Percentiles rank a stretch among this genome's conserved stretches.
Evolutionary conservation across 352 stramenopile genomes (phyloP).

Genomic region (Bremia lactucae): DNA sequence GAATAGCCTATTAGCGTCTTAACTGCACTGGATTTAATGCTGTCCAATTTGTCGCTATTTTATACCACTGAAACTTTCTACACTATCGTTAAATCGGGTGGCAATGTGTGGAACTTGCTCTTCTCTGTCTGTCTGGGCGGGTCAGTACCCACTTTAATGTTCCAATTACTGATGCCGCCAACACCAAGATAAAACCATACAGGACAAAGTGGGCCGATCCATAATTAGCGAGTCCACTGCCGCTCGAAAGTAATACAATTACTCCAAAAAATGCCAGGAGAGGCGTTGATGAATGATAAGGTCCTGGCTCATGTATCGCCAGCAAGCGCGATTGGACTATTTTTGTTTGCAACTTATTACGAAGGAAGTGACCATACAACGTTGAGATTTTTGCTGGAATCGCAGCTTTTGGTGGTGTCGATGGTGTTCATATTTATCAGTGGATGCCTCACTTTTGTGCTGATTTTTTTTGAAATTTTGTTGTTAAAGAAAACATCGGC

Average conservation of each 20-base stretch:
- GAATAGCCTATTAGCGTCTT: conserved; percentile 69
- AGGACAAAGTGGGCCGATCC: too few species aligned
- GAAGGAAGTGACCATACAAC: conserved; percentile 35
- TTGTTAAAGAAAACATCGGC: conserved; percentile 77
- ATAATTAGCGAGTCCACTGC: too few species aligned
- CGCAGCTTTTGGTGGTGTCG: conserved; percentile 35
- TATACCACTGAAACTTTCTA: conserved; percentile 85
- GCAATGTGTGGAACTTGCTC: conserved; percentile 76
- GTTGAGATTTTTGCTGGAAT: conserved; percentile 52
- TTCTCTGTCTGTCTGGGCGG: conserved; percentile 69
- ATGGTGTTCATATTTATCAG: conserved; percentile 58
- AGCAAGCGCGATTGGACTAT: conserved; percentile 48
- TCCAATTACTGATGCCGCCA: too few species aligned
- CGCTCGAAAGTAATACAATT: too few species aligned
- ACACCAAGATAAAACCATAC: too few species aligned
- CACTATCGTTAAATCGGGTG: conserved; percentile 72
- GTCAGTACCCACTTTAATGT: too few species aligned
- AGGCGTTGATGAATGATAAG: conserved; percentile 58
- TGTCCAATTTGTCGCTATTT: conserved; percentile 75
- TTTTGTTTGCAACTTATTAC: conserved; percentile 52
- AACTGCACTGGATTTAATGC: conserved; percentile 77
- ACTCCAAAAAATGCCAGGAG: too few species aligned
- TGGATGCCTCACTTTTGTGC: conserved; percentile 55
- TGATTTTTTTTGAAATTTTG: conserved; percentile 78
- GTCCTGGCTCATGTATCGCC: conserved; percentile 74